Evolutionary conservation across 2,329 filamentous ascomycete species (phyloP).

Genomic region (Cryphonectria parasitica): DNA sequence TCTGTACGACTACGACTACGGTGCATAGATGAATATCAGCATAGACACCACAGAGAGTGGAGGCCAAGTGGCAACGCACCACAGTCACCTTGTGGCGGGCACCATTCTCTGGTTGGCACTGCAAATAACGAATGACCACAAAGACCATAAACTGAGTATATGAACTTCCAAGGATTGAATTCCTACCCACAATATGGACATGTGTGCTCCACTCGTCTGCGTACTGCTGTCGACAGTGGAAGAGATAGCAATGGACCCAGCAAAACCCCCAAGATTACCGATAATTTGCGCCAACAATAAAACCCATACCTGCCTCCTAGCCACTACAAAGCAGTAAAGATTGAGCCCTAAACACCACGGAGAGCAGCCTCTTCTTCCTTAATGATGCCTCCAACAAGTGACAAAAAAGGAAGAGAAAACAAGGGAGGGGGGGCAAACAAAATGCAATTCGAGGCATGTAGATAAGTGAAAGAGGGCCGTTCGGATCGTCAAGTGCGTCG

Average conservation of each 20-base stretch:
- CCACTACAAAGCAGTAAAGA: slow-evolving; percentile 19
- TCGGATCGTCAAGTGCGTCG: slow-evolving; percentile 4
- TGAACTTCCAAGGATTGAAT: slow-evolving; percentile 26
- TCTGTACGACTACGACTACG: slow-evolving; percentile 23
- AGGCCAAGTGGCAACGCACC: not conserved
- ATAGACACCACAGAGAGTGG: slow-evolving; percentile 20
- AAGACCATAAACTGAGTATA: not conserved
- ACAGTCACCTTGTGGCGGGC: not conserved
- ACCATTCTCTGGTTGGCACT: not conserved
- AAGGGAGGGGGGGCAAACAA: not conserved
- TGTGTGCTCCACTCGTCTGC: slow-evolving; percentile 24
- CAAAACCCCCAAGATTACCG: slow-evolving; percentile 23
- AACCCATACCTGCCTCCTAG: slow-evolving; percentile 18
- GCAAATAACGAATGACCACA: not conserved
- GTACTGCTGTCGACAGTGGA: slow-evolving; percentile 15
- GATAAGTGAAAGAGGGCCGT: slow-evolving; percentile 11
- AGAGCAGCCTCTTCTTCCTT: slow-evolving; percentile 9
- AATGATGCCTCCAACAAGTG: not conserved
- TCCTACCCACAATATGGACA: slow-evolving; percentile 30
- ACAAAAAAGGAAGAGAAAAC: not conserved
- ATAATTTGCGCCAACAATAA: slow-evolving; percentile 27
- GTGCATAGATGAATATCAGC: slow-evolving; percentile 13
- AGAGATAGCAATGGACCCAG: slow-evolving; percentile 19
- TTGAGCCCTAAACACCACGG: slow-evolving; percentile 17
- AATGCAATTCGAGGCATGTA: slow-evolving; percentile 23